These are phyloP conservation scores for Rehmannia glutinosa DNA, from an alignment of 257 asterid species.

Conservation along the genomic window DNA sequence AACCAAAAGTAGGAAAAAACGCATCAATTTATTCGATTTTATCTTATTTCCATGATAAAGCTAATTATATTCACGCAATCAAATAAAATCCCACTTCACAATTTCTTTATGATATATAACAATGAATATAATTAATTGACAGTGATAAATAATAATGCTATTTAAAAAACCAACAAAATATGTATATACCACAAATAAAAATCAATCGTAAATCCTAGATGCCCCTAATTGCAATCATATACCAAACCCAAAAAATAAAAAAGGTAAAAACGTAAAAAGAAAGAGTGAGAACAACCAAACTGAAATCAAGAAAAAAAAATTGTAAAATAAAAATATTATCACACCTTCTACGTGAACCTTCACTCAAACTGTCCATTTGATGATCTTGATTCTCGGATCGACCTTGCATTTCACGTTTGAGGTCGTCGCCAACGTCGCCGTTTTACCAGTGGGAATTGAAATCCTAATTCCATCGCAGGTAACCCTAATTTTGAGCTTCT, in stretches of 20 bases:
- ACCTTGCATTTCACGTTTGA: conserved; percentile 56
- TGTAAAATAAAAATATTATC: conserved; percentile 2
- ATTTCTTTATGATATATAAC: background rate
- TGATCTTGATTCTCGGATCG: conserved; percentile 65
- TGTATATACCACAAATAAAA: conserved; percentile 7
- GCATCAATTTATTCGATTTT: too few relatives aligned
- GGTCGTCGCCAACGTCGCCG: conserved; percentile 45
- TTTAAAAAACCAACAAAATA: background rate
- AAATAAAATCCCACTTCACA: background rate
- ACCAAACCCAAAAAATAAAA: conserved; percentile 15
- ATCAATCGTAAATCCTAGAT: conserved; percentile 14
- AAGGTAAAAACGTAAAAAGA: conserved; percentile 5
- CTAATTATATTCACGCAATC: too few relatives aligned
- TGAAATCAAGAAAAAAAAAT: background rate
- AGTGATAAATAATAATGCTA: background rate
- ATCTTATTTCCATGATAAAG: too few relatives aligned
- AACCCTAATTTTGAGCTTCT: conserved; percentile 58
- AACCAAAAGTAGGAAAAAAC: too few relatives aligned
- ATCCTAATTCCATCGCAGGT: conserved; percentile 54
- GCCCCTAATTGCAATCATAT: conserved; percentile 31
- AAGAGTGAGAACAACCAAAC: conserved; percentile 5
- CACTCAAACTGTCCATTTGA: conserved; percentile 64
- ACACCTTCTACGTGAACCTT: conserved; percentile 21
- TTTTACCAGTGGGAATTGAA: conserved; percentile 47
- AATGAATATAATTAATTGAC: background rate